Base-by-base conservation (phyloP, 305 asterid species). In the Ajuga reptans region DNA sequence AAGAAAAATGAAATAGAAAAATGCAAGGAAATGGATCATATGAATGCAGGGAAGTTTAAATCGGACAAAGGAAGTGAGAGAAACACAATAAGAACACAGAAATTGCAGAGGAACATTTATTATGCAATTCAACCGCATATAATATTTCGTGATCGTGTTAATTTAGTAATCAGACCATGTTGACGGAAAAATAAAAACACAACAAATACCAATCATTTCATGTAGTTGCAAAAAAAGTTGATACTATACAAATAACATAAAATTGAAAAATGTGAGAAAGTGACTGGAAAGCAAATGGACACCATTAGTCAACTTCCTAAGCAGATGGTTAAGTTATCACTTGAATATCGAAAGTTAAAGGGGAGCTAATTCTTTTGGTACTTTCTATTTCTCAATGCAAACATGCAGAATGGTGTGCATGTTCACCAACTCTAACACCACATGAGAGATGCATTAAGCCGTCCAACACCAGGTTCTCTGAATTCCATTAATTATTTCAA, bases 111-210 rank as follows among this genome's bases (percentile, higher is more conserved):
- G 2, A 21, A 21, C 27, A 21, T 0, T 2, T 21, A 53, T 18
- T 67, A 41, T 47, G 59, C 43, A 39, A 51, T 42, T 73, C 56
- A 34, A 51, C 51, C 17, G 49, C 58, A 17, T 8, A 60, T 5
- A 4, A 39, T 9, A 4, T 8, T 29, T 1, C 11, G 11, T 45
- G 46, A 57, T 58, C 37, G 45, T 49, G 59, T 37, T 60, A 3
- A 21, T 27, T 1, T 24, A 16, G 29, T 57, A 24, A 75, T 41
- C 36, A 64, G 46, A 61, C 8, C 24, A 1, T 27, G 51, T 41
- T 10, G 39, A 27, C 67, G 71, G 61, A 75, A 29, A 14, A 71
- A 5, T 9, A 27, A 21, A 49, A 52, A 27, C 58, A 52, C 75
- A 61, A 31, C 24, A 52, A 71, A 61, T 8, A 14, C 53, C 16